Percentiles rank a stretch among this genome's conserved stretches.
These are phyloP conservation scores for Ceratobasidium sp. DNA, from an alignment of 1,284 basidiomycete genomes.

Conservation along the genomic window DNA sequence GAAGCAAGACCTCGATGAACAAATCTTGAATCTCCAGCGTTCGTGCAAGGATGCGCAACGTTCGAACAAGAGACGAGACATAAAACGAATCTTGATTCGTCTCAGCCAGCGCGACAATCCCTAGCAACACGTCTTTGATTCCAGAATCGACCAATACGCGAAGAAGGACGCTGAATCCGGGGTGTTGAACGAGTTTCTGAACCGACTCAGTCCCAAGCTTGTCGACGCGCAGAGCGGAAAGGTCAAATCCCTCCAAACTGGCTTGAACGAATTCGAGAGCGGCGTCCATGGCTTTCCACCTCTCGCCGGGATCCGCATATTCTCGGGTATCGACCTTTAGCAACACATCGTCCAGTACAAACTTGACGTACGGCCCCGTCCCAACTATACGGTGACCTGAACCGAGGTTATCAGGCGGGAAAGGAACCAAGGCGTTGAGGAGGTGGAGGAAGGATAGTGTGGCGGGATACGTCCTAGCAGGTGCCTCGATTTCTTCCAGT, in stretches of 20 bases:
- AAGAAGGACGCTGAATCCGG: slow-evolving; percentile 86
- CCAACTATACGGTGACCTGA: slow-evolving; percentile 76
- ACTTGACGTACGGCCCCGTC: slow-evolving; percentile 76
- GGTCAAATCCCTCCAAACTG: slow-evolving; percentile 78
- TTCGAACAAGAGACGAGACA: slow-evolving; percentile 78
- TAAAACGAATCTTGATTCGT: slow-evolving; percentile 60
- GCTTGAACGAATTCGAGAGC: slow-evolving; percentile 86
- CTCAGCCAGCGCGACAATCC: slow-evolving; percentile 60
- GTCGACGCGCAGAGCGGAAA: slow-evolving; percentile 56
- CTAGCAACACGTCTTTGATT: slow-evolving; percentile 73
- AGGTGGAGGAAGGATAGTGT: slow-evolving; percentile 87
- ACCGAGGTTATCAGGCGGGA: slow-evolving; percentile 75
- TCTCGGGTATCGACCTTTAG: slow-evolving; percentile 62
- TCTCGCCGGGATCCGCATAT: slow-evolving; percentile 74
- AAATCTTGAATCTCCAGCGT: slow-evolving; percentile 85
- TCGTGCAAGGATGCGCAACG: slow-evolving; percentile 81
- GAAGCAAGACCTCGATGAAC: slow-evolving; percentile 87
- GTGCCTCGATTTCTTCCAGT: slow-evolving; percentile 83
- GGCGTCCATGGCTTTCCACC: slow-evolving; percentile 86
- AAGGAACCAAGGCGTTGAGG: slow-evolving; percentile 78
- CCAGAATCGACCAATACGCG: slow-evolving; percentile 71
- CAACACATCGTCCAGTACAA: slow-evolving; percentile 89
- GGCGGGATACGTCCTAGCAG: slow-evolving; percentile 78
- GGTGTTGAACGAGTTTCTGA: slow-evolving; percentile 58
- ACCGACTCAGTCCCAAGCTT: slow-evolving; percentile 43